Conservation (phyloP, 495 filamentous ascomycete genomes). For the Aspergillus funiculosus region DNA sequence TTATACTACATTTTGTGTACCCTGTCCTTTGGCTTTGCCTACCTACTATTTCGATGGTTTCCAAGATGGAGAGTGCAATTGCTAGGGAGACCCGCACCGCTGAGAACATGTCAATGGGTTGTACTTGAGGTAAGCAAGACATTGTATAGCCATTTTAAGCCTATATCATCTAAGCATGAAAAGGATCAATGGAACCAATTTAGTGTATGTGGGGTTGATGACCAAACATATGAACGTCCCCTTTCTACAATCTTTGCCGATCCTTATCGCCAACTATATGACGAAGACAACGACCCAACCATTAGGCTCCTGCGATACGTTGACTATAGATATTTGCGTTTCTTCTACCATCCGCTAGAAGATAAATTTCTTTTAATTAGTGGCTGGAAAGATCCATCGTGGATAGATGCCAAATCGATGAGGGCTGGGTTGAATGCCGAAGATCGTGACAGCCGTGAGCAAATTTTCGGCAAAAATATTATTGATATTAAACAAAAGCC, state of each 20-base stretch:
- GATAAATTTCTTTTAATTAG: constrained; percentile 82
- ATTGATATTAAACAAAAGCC: constrained; percentile 91
- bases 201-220: constrained; percentile 58
- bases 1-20: constrained; percentile 65
- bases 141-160: constrained; percentile 3
- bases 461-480: constrained; percentile 80
- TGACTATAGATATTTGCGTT: constrained; percentile 89
- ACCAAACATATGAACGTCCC: constrained; percentile 66
- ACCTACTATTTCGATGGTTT: constrained; percentile 82
- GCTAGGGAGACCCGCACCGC: constrained; percentile 57
- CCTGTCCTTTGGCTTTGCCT: constrained; percentile 68
- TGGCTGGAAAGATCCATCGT: constrained; percentile 88
- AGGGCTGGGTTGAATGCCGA: constrained; percentile 84
- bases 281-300: constrained; percentile 83
- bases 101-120: constrained; percentile 79
- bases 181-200: constrained; percentile 94
- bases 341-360: constrained; percentile 81
- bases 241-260: constrained; percentile 83
- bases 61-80: constrained; percentile 79
- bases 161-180: constrained; percentile 12
- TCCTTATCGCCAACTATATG: constrained; percentile 49
- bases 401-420: constrained; percentile 71
- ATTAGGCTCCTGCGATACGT: constrained; percentile 64
- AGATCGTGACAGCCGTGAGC: constrained; percentile 74
- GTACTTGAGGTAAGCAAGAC: constrained; percentile 63